Evolutionary conservation across 345 rosid genomes (phyloP).

Genomic region (Capsella bursapastoris): DNA sequence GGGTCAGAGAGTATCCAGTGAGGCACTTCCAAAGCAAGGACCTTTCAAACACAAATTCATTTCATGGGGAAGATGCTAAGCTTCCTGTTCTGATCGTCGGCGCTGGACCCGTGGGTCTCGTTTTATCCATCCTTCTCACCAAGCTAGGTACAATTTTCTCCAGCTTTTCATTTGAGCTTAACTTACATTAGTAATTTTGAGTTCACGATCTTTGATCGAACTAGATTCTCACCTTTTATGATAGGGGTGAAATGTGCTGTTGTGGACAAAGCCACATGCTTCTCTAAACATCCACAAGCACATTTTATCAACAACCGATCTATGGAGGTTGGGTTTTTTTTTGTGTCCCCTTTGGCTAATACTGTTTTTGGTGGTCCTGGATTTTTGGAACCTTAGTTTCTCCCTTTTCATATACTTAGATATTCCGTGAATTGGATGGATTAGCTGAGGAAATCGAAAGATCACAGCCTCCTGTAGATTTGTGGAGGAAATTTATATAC

Average conservation of each 20-base stretch:
- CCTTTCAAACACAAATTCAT: slow-evolving; percentile 40
- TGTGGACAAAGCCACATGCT: slow-evolving; percentile 71
- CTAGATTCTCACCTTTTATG: slow-evolving; percentile 25
- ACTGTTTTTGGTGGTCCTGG: background rate
- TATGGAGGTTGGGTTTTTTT: slow-evolving; percentile 75
- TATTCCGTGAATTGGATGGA: slow-evolving; percentile 80
- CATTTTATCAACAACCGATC: slow-evolving; percentile 96
- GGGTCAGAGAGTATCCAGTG: slow-evolving; percentile 45
- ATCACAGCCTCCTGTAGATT: slow-evolving; percentile 82
- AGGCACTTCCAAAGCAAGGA: slow-evolving; percentile 47
- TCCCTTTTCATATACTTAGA: slow-evolving; percentile 46
- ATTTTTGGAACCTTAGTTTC: background rate
- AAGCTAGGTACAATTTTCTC: slow-evolving; percentile 59
- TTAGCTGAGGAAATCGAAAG: slow-evolving; percentile 83
- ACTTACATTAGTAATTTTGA: background rate
- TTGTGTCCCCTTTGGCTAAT: background rate
- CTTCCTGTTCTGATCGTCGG: slow-evolving; percentile 94
- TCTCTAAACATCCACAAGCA: slow-evolving; percentile 88
- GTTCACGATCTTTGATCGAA: slow-evolving; percentile 4
- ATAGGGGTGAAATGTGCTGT: slow-evolving; percentile 76
- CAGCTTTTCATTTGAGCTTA: background rate
- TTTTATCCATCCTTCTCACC: slow-evolving; percentile 80
- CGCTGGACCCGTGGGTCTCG: slow-evolving; percentile 95
- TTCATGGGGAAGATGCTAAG: slow-evolving; percentile 43
- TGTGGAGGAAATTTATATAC: slow-evolving; percentile 93